Evolutionary conservation across 2,329 filamentous ascomycete species (phyloP).

Genomic region (Diplodia scrobiculata): DNA sequence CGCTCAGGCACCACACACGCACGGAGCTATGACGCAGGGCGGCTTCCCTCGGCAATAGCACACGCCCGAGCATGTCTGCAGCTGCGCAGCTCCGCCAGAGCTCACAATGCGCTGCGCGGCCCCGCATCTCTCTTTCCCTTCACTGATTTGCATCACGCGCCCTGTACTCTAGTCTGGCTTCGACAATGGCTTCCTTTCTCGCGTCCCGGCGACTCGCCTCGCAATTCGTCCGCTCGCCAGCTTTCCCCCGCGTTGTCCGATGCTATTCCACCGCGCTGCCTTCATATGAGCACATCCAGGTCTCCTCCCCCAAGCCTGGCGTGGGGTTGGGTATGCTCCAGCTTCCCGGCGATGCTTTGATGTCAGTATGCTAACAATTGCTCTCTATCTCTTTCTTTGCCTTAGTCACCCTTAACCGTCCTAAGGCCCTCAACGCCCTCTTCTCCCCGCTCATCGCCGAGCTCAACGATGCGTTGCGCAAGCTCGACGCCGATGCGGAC

Average conservation of each 20-base stretch:
- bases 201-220: constrained; percentile 64
- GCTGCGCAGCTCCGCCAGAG: not conserved
- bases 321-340: constrained; percentile 77
- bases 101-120: not conserved
- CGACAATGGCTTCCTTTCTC: constrained; percentile 55
- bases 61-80: not conserved
- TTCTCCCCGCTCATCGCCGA: constrained; percentile 88
- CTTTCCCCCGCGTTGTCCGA: constrained; percentile 59
- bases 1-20: not conserved
- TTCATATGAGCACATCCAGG: constrained; percentile 78
- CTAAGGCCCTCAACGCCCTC: constrained; percentile 93
- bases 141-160: too few species aligned
- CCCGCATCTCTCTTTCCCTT: not conserved
- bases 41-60: constrained; percentile 18
- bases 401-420: constrained; percentile 86
- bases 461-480: constrained; percentile 56
- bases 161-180: not conserved
- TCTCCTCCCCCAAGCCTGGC: constrained; percentile 80
- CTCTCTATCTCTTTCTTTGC: not conserved
- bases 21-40: constrained; percentile 5
- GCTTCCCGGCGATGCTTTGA: too few species aligned
- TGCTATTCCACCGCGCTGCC: constrained; percentile 48
- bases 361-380: not conserved
- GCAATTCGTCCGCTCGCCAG: constrained; percentile 58
- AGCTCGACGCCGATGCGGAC: constrained; percentile 39